Evolutionary conservation across 371 early-diverging fungal species (phyloP), one percentile per base, ranked within the genome.

Genomic region (Syncephalastrum sp.): DNA sequence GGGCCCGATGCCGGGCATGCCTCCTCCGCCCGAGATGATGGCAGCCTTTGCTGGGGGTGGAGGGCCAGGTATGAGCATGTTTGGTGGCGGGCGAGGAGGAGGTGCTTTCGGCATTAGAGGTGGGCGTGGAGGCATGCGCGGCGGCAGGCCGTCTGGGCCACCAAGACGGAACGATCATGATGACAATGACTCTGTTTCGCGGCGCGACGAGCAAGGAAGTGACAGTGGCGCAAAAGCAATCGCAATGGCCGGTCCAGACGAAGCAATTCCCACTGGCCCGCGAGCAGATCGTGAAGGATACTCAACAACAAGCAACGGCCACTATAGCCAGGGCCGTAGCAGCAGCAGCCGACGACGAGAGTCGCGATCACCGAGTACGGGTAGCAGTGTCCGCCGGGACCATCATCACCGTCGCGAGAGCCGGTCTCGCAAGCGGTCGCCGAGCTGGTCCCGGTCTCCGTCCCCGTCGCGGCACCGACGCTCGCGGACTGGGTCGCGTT

Each of bases 21-120:
- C 72, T 16, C 38, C 38, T 33, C 74, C 70, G n/a, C 72, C 62
- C 25, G 77, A 76, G 2, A 64, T 72, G 61, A 70, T 73, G 61
- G 57, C 38, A 10, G 12, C 47, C 2, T 63, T 60, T 47, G 60
- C 52, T 46, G 8, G 38, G 21, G 33, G 42, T 43, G 59, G 59
- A 23, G 62, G 63, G 27, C 61, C 51, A 48, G 53, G 38, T 55
- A 60, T 59, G 25, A 51, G 16, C 41, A 55, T 57, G 13, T 67
- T 64, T 51, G 53, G 64, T 27, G 27, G 60, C 42, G 63, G 66
- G 13, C 61, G 72, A 7, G 67, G 75, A 16, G 24, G 66, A 47
- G 64, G 75, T 19, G 19, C 27, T 45, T 33, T 17, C 57, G 42
- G 50, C 15, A 55, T 46, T 33, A 48, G 53, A 5, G 57, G 61